phyloP scores from a whole-genome alignment of 140 eudicot genomes.

The Erigeron philadelphicus region DNA sequence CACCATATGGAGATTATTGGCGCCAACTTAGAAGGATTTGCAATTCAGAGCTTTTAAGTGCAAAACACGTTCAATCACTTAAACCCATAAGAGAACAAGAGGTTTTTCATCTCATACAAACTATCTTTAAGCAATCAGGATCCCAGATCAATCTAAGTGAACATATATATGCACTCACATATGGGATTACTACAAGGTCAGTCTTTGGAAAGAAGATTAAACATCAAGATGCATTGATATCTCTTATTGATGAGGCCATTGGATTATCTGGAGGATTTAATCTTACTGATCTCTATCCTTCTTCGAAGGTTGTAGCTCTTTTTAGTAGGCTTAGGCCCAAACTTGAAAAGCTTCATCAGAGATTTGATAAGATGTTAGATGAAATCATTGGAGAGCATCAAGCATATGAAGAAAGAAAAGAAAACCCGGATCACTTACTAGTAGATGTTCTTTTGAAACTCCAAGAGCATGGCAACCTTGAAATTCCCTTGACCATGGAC shows the following conservation, averaged over 20 bases:
- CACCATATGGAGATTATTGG: conserved; percentile 52
- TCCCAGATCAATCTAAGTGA: conserved; percentile 35
- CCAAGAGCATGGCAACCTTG: too few relatives aligned
- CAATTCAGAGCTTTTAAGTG: conserved; percentile 44
- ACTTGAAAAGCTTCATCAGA: too few relatives aligned
- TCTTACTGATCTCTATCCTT: not conserved
- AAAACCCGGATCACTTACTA: too few relatives aligned
- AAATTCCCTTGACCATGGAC: too few relatives aligned
- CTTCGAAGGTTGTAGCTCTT: too few relatives aligned
- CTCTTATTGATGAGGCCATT: conserved; percentile 22
- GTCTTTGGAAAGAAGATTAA: conserved; percentile 40
- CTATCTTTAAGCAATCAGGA: conserved; percentile 26
- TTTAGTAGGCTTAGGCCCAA: too few relatives aligned
- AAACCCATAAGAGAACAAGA: conserved; percentile 40
- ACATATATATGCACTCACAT: conserved; percentile 29
- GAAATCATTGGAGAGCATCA: too few relatives aligned
- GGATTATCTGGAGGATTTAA: conserved; percentile 44
- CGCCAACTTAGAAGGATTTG: conserved; percentile 53
- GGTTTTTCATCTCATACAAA: conserved; percentile 22
- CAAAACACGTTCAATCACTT: conserved; percentile 42
- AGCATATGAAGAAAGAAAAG: too few relatives aligned
- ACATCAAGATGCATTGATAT: conserved; percentile 37
- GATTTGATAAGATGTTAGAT: too few relatives aligned
- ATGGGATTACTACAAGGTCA: conserved; percentile 35
- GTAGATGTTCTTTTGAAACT: too few relatives aligned